A percentile compares a stretch with the other conserved stretches of the same genome.
These are phyloP conservation scores for Arachnomyces sp. DNA, from an alignment of 2,329 filamentous ascomycete genomes.

Conservation along the genomic window DNA sequence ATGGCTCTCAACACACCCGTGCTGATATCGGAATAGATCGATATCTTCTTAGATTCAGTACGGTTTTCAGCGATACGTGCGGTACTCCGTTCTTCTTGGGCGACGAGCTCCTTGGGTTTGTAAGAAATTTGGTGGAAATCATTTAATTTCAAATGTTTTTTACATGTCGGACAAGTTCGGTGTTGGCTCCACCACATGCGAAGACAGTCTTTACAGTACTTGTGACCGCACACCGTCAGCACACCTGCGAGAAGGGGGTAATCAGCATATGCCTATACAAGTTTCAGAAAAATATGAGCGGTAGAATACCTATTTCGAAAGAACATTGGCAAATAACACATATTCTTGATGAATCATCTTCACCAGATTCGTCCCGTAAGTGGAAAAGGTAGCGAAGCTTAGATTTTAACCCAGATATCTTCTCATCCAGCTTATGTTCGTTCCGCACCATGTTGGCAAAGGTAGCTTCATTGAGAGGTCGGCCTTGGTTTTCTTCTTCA, in stretches of 20 bases:
- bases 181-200: conserved; percentile 67
- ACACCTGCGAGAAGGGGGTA: conserved; percentile 23
- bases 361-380: conserved; percentile 54
- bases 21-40: conserved; percentile 73
- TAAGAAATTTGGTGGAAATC: conserved; percentile 82
- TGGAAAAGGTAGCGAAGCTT: conserved; percentile 70
- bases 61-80: conserved; percentile 11
- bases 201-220: conserved; percentile 87
- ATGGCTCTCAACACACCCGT: conserved; percentile 67
- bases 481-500: conserved; percentile 53
- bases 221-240: conserved; percentile 76
- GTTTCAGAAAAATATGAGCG: background rate
- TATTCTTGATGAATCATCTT: conserved; percentile 54
- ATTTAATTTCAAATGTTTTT: conserved; percentile 53
- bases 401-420: conserved; percentile 57
- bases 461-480: conserved; percentile 47
- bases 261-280: conserved; percentile 6
- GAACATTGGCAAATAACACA: conserved; percentile 79
- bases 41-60: conserved; percentile 27
- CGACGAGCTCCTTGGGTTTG: conserved; percentile 65
- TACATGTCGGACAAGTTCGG: conserved; percentile 78
- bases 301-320: conserved; percentile 63
- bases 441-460: conserved; percentile 34
- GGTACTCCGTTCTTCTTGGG: conserved; percentile 49
- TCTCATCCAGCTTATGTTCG: conserved; percentile 49